Evolutionary conservation across 768 basidiomycete species (phyloP), one percentile per base, ranked within the genome.

Genomic region (Epithele typhae): DNA sequence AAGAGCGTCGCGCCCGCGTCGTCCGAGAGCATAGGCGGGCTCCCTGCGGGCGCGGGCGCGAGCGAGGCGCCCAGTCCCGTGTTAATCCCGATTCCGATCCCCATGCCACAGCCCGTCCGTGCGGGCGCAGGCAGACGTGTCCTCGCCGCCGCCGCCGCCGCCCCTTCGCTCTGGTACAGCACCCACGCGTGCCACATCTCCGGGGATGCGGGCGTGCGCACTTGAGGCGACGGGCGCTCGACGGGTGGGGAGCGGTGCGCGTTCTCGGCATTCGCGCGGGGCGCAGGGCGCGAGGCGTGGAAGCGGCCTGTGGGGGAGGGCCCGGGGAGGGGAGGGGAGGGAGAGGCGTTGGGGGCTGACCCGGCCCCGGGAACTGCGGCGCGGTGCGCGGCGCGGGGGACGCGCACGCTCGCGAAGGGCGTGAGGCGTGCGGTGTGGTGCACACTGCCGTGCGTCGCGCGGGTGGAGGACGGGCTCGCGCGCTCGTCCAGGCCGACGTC

Each of bases 11-110:
- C 41, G 12, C 50, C 50, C 1, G 50, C 45, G 33, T 51, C 50
- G 41, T 51, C 50, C 25, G 50, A 51, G 37, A 51, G 44, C 12
- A 39, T 42, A 7, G 37, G 40, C 14, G 44, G 34, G 39, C 37
- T 30, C 14, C 27, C 27, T 30, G 27, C 27, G 7, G 7, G 27
- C 27, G 27, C 8, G 14, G 14, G 27, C 27, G 27, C 50, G 3
- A 46, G 37, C 4, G 50, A 35, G 5, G 50, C 27, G 45, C 14
- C n/a, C n/a, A n/a, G 45, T 43, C 40, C 24, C 18, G 25, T 37
- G 7, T n/a, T 11, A 10, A 9, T n/a, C n/a, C n/a, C n/a, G n/a
- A n/a, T n/a, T n/a, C n/a, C n/a, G n/a, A n/a, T n/a, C n/a, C n/a
- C n/a, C n/a, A n/a, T n/a, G n/a, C n/a, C n/a, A n/a, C n/a, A n/a